A percentile compares a stretch with the other conserved stretches of the same genome.
Evolutionary conservation across 495 filamentous ascomycete species (phyloP).

Genomic region (Penicillium cataractarum): DNA sequence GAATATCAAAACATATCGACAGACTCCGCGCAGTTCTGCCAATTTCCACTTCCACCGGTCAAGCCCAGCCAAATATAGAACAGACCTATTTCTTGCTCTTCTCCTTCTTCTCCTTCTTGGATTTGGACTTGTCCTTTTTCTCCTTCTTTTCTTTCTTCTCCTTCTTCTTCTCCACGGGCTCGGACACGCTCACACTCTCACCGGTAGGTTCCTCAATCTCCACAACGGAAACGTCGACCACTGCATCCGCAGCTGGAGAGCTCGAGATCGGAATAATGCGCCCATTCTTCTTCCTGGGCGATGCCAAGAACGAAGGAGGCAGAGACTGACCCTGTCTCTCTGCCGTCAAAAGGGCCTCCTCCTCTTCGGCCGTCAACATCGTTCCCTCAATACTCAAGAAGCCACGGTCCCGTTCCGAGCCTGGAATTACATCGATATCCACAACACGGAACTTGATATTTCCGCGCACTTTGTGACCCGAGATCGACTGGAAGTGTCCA

Average conservation of each 20-base stretch:
- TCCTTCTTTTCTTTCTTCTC: conserved; percentile 33
- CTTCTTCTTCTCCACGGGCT: conserved; percentile 22
- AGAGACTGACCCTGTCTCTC: conserved; percentile 40
- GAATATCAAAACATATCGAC: conserved; percentile 5
- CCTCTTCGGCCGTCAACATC: conserved; percentile 57
- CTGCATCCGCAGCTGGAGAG: conserved; percentile 16
- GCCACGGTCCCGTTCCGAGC: conserved; percentile 58
- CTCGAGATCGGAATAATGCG: conserved; percentile 28
- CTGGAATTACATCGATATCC: conserved; percentile 62
- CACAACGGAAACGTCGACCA: conserved; percentile 22
- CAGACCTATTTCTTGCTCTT: conserved; percentile 25
- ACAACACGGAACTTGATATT: conserved; percentile 64
- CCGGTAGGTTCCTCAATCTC: conserved; percentile 18
- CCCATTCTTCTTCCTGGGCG: conserved; percentile 14
- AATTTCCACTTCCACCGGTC: neutral
- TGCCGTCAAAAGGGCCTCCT: conserved; percentile 40
- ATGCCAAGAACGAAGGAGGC: conserved; percentile 21
- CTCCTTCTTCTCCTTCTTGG: conserved; percentile 24
- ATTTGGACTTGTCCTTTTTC: conserved; percentile 31
- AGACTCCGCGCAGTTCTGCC: neutral
- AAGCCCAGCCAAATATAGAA: neutral
- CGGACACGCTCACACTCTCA: conserved; percentile 5
- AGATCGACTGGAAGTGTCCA: conserved; percentile 65
- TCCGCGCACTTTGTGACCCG: conserved; percentile 64
- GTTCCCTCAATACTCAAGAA: conserved; percentile 74